Evolutionary conservation across 495 filamentous ascomycete genomes (phyloP).

Genomic region (Lophium mytilinum): DNA sequence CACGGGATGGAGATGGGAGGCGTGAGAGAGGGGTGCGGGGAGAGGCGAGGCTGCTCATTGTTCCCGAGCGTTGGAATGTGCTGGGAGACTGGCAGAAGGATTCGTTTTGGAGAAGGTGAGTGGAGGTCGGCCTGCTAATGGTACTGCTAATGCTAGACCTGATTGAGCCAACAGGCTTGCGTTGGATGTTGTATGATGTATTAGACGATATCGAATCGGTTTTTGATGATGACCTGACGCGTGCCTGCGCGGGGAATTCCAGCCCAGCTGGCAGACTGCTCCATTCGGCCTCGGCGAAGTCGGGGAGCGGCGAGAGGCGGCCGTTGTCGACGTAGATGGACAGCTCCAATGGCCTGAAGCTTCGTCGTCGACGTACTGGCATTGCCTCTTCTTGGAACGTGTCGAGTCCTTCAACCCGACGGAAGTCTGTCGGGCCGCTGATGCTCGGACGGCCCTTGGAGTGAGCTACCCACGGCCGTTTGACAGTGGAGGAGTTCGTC

Average conservation of each 20-base stretch:
- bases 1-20: slow-evolving; percentile 15
- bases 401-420: slow-evolving; percentile 14
- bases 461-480: slow-evolving; percentile 13
- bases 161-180: slow-evolving; percentile 19
- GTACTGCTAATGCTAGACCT: not conserved
- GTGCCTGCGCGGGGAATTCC: slow-evolving; percentile 20
- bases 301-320: slow-evolving; percentile 55
- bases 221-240: slow-evolving; percentile 11
- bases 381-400: slow-evolving; percentile 19
- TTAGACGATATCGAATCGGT: slow-evolving; percentile 14
- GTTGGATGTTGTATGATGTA: slow-evolving; percentile 19
- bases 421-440: slow-evolving; percentile 19
- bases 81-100: not conserved
- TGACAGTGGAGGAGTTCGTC: slow-evolving; percentile 11
- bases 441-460: slow-evolving; percentile 21
- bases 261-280: slow-evolving; percentile 13
- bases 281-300: slow-evolving; percentile 31
- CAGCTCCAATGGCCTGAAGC: slow-evolving; percentile 65
- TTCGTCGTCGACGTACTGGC: slow-evolving; percentile 21
- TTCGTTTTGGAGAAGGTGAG: slow-evolving; percentile 11
- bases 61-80: slow-evolving; percentile 10
- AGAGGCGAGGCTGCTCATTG: not conserved
- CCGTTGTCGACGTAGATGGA: slow-evolving; percentile 62
- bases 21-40: slow-evolving; percentile 9
- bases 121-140: not conserved